Conservation (phyloP, 192 early-diverging fungal genomes). For the Diversispora eburnea region DNA sequence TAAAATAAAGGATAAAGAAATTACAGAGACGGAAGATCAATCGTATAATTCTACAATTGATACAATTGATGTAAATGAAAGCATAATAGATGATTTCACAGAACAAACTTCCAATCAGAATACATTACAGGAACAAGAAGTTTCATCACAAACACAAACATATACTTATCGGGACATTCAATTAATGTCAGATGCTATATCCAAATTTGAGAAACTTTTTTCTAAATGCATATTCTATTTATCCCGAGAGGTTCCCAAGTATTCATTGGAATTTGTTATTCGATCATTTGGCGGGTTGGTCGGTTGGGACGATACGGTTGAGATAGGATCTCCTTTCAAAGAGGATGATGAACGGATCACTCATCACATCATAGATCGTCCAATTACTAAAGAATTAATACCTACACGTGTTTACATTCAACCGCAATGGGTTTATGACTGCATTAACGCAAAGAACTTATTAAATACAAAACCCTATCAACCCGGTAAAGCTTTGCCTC, state of each 20-base stretch:
- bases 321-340: constrained; percentile 71
- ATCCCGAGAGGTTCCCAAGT: constrained; percentile 91
- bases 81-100: constrained; percentile 53
- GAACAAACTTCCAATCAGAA: constrained; percentile 22
- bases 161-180: constrained; percentile 53
- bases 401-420: constrained; percentile 77
- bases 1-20: constrained; percentile 6
- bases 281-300: constrained; percentile 85
- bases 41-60: not conserved
- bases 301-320: constrained; percentile 81
- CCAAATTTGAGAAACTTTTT: constrained; percentile 49
- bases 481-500: constrained; percentile 77
- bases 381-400: constrained; percentile 59
- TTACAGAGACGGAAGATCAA: not conserved
- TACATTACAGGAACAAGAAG: constrained; percentile 35
- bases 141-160: constrained; percentile 36
- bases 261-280: constrained; percentile 89
- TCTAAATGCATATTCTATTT: constrained; percentile 76
- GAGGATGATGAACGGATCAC: constrained; percentile 85
- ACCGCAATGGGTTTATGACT: constrained; percentile 99
- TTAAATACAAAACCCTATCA: constrained; percentile 63
- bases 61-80: constrained; percentile 31
- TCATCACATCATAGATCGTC: constrained; percentile 86
- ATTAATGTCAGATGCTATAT: constrained; percentile 42
- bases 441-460: constrained; percentile 79